A percentile compares a stretch with the other conserved stretches of the same genome.
Conservation (phyloP, 306 rosid genomes). For the Lupinus albus region DNA sequence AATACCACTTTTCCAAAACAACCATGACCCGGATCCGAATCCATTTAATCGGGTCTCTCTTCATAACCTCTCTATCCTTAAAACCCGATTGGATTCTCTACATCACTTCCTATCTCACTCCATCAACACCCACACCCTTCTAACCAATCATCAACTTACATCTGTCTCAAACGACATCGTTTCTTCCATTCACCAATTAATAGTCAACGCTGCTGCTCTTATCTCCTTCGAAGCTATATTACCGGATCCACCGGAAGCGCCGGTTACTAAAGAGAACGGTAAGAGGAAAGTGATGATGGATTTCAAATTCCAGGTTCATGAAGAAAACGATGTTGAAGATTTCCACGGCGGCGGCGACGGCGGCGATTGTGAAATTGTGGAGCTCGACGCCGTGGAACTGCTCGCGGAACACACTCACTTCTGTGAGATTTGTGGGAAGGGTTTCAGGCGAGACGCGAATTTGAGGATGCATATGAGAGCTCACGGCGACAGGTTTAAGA, state of each 20-base stretch:
- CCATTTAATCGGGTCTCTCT: conserved; percentile 40
- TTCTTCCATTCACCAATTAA: conserved; percentile 57
- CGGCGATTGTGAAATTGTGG: conserved; percentile 59
- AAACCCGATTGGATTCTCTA: conserved; percentile 58
- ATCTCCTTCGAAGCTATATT: conserved; percentile 24
- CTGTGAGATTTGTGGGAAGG: conserved; percentile 94
- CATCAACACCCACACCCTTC: conserved; percentile 41
- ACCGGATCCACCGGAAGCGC: too few species aligned
- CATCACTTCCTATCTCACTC: conserved; percentile 60
- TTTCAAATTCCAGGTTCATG: conserved; percentile 44
- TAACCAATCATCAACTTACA: conserved; percentile 51
- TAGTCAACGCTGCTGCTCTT: conserved; percentile 65
- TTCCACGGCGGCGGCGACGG: not conserved
- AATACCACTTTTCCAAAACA: not conserved
- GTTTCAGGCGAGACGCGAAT: conserved; percentile 90
- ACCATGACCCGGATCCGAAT: not conserved
- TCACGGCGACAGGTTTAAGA: conserved; percentile 80
- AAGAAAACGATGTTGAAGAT: conserved; percentile 37
- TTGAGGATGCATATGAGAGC: conserved; percentile 95
- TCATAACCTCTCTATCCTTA: conserved; percentile 59
- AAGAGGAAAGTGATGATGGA: conserved; percentile 20
- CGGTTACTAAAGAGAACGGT: not conserved
- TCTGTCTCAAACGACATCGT: conserved; percentile 64
- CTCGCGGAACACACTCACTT: conserved; percentile 79
- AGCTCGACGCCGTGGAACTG: conserved; percentile 74